Percentiles rank a stretch among this genome's conserved stretches.
Evolutionary conservation across 345 rosid genomes (phyloP).

Genomic region (Rhodamnia rubescens): DNA sequence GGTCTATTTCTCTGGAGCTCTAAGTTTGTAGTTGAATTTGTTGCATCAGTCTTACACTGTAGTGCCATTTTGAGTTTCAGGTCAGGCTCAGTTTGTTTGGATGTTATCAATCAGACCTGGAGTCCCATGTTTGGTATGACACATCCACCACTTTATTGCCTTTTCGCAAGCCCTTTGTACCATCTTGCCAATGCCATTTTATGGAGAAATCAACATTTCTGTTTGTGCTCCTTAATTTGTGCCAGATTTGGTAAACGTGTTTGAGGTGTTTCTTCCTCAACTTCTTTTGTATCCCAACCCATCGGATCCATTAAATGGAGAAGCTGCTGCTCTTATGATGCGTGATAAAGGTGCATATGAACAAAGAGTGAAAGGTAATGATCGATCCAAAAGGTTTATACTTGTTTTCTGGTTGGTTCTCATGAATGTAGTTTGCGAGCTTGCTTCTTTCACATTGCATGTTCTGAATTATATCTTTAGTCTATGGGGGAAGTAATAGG

Average conservation of each 20-base stretch:
- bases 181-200: not conserved
- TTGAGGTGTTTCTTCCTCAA: conserved; percentile 96
- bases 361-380: conserved; percentile 73
- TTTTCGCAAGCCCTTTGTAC: not conserved
- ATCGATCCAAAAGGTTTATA: not conserved
- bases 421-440: not conserved
- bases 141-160: not conserved
- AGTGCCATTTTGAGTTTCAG: conserved; percentile 33
- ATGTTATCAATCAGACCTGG: conserved; percentile 96
- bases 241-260: conserved; percentile 90
- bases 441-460: not conserved
- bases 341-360: conserved; percentile 82
- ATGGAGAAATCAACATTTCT: not conserved
- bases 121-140: conserved; percentile 96
- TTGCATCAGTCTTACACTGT: not conserved
- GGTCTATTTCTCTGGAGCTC: not conserved
- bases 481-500: not conserved
- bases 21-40: not conserved
- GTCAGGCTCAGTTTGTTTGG: conserved; percentile 95
- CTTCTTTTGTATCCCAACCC: conserved; percentile 97
- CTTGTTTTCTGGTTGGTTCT: not conserved
- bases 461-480: not conserved
- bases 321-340: conserved; percentile 95
- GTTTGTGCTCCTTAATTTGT: not conserved
- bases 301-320: conserved; percentile 92